phyloP scores from a whole-genome alignment of 805 yeast genomes.

The Saturnispora zaruensis region DNA sequence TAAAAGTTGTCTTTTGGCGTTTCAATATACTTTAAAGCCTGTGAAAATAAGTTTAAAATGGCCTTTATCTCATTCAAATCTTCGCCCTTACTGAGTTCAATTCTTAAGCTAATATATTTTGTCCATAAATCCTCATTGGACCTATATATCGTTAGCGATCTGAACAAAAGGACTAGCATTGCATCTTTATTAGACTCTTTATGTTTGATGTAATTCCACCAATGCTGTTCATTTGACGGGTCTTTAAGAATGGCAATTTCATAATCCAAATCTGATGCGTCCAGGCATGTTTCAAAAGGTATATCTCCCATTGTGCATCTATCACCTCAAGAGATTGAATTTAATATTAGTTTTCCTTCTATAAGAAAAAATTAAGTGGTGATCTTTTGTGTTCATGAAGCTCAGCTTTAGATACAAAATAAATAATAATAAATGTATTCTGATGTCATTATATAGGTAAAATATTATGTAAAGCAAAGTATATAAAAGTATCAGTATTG shows the following conservation, averaged over 20 bases:
- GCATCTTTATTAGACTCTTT: constrained; percentile 26
- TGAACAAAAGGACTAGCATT: background rate
- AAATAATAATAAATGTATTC: too few species aligned
- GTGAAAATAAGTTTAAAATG: background rate
- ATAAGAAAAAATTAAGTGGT: background rate
- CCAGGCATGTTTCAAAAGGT: constrained; percentile 27
- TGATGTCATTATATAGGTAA: too few species aligned
- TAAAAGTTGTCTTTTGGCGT: constrained; percentile 4
- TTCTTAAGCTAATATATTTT: background rate
- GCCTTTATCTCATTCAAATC: background rate
- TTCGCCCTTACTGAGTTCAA: background rate
- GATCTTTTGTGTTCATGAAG: background rate
- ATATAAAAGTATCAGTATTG: background rate
- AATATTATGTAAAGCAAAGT: background rate
- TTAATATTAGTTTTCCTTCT: background rate
- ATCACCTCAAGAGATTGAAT: background rate
- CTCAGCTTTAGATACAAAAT: background rate
- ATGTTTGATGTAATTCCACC: constrained; percentile 38
- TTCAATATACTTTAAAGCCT: background rate
- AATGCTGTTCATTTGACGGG: constrained; percentile 29
- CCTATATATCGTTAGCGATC: background rate
- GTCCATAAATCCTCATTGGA: constrained; percentile 1
- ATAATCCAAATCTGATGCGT: constrained; percentile 1
- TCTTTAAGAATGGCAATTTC: constrained; percentile 18
- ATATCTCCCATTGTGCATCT: constrained; percentile 22